Percentiles rank a stretch among this genome's conserved stretches.
Evolutionary conservation across 2,329 filamentous ascomycete species (phyloP).

Genomic region (Grosmannia penicillata): DNA sequence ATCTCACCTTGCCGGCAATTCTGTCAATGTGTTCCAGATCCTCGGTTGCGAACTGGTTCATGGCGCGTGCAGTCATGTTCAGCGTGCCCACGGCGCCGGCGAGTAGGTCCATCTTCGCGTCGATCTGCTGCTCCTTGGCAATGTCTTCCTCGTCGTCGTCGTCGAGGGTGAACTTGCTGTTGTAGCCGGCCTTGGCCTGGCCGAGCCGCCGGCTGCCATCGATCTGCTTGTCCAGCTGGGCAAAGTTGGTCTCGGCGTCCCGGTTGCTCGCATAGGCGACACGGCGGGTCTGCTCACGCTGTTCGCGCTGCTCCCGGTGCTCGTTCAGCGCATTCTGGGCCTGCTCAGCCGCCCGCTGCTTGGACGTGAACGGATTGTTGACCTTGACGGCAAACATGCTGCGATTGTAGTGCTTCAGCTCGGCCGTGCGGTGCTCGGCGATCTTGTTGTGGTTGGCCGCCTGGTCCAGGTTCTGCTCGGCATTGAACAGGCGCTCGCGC

Average conservation of each 20-base stretch:
- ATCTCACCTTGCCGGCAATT: slow-evolving; percentile 60
- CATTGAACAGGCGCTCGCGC: slow-evolving; percentile 67
- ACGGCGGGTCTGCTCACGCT: slow-evolving; percentile 42
- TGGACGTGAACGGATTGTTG: slow-evolving; percentile 60
- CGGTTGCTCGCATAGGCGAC: slow-evolving; percentile 15
- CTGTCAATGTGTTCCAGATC: slow-evolving; percentile 58
- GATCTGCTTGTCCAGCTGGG: slow-evolving; percentile 44
- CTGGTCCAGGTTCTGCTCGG: slow-evolving; percentile 69
- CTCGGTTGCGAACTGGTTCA: slow-evolving; percentile 43
- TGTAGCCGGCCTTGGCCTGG: slow-evolving; percentile 18
- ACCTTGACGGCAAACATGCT: slow-evolving; percentile 86
- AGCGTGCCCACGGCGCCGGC: slow-evolving; percentile 54
- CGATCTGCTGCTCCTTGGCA: slow-evolving; percentile 30
- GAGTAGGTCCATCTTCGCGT: slow-evolving; percentile 47
- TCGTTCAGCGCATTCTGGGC: slow-evolving; percentile 58
- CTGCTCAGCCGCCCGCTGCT: slow-evolving; percentile 44
- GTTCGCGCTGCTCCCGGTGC: slow-evolving; percentile 48
- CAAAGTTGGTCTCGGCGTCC: slow-evolving; percentile 33
- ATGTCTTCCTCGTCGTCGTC: slow-evolving; percentile 13
- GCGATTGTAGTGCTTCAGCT: slow-evolving; percentile 72
- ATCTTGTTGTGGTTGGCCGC: slow-evolving; percentile 61
- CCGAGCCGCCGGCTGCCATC: slow-evolving; percentile 38
- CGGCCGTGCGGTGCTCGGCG: slow-evolving; percentile 65
- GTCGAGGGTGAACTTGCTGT: slow-evolving; percentile 11
- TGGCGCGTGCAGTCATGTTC: slow-evolving; percentile 31